These are phyloP conservation scores for Trematosphaeria pertusa DNA, from an alignment of 2,329 filamentous ascomycete genomes.

Conservation along the genomic window DNA sequence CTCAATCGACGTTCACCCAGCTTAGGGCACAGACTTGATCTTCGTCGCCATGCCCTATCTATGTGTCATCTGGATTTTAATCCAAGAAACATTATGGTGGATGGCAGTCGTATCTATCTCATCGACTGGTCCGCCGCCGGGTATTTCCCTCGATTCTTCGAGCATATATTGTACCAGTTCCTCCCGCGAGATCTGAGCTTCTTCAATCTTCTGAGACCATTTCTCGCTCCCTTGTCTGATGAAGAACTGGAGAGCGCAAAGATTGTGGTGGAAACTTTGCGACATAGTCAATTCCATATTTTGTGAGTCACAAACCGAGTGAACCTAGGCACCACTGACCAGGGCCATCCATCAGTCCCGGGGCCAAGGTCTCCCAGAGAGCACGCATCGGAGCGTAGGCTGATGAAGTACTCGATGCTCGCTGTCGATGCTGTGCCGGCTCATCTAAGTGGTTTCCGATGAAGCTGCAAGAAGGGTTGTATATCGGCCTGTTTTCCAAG, in stretches of 20 bases:
- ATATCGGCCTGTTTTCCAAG: no score
- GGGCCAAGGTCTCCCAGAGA: slow-evolving; percentile 1
- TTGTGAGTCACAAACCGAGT: slow-evolving; percentile 4
- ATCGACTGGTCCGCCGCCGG: slow-evolving; percentile 1
- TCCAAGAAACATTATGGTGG: slow-evolving; percentile 1
- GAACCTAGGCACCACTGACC: slow-evolving; percentile 1
- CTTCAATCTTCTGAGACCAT: slow-evolving; percentile 2
- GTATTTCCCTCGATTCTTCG: slow-evolving; percentile 1
- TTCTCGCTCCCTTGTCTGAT: slow-evolving; percentile 1
- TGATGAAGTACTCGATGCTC: no score
- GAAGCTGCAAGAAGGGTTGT: no score
- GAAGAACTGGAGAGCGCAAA: background rate
- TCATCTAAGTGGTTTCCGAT: no score
- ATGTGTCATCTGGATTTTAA: slow-evolving; percentile 6
- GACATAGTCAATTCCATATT: slow-evolving; percentile 2
- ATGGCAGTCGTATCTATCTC: slow-evolving; percentile 1
- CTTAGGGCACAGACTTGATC: background rate
- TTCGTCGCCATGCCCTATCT: background rate
- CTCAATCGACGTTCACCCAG: slow-evolving; percentile 3
- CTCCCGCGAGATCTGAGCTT: background rate
- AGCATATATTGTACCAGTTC: background rate
- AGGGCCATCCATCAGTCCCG: background rate
- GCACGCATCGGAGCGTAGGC: slow-evolving; percentile 4
- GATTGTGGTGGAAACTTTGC: background rate
- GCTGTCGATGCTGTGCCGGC: no score